These are phyloP conservation scores for Neurospora sp. DNA, from an alignment of 2,329 filamentous ascomycete genomes.

Conservation along the genomic window DNA sequence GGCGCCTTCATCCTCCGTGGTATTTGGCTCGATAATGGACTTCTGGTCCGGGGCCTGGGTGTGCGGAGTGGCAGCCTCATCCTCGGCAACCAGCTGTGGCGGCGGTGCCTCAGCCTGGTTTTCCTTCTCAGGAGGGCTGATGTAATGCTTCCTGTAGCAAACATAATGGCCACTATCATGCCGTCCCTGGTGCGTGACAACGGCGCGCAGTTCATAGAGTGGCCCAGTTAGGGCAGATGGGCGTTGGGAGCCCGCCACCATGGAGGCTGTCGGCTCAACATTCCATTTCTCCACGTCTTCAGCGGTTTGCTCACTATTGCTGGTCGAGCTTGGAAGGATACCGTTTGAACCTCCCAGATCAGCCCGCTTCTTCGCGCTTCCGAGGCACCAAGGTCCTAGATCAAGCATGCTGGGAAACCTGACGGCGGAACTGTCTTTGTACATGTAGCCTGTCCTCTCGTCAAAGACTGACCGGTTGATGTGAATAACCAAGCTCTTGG, in stretches of 20 bases:
- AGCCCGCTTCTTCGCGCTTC: constrained; percentile 35
- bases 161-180: constrained; percentile 97
- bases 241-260: constrained; percentile 51
- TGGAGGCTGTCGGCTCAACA: constrained; percentile 57
- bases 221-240: constrained; percentile 44
- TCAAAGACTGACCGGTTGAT: constrained; percentile 90
- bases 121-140: constrained; percentile 4
- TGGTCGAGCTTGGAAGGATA: background rate
- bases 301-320: constrained; percentile 1
- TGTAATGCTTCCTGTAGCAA: constrained; percentile 67
- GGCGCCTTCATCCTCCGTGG: background rate
- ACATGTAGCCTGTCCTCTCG: constrained; percentile 65
- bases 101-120: constrained; percentile 8
- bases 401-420: constrained; percentile 66
- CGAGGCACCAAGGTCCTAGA: constrained; percentile 76
- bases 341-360: background rate
- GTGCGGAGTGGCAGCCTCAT: constrained; percentile 19
- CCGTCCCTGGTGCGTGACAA: constrained; percentile 78
- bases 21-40: constrained; percentile 10
- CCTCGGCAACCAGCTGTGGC: constrained; percentile 14
- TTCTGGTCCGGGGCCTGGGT: constrained; percentile 11
- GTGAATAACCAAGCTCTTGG: constrained; percentile 72
- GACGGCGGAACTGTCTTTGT: constrained; percentile 75
- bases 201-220: constrained; percentile 70
- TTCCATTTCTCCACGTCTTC: constrained; percentile 55